Conservation (phyloP, 2,329 filamentous ascomycete genomes). For the Cercospora berteroae region DNA sequence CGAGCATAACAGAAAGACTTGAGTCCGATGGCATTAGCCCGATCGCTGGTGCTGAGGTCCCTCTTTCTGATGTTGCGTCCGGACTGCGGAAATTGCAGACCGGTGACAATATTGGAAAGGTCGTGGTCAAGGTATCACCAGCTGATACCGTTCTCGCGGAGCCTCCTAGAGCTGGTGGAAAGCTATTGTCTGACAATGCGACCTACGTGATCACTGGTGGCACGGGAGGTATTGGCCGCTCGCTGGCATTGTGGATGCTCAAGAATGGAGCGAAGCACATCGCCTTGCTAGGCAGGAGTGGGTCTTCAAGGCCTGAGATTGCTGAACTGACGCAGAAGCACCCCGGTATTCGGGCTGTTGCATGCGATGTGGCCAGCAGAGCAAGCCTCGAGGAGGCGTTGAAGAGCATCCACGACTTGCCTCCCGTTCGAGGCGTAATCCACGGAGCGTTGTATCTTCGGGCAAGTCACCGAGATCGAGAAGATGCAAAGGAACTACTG, state of each 20-base stretch:
- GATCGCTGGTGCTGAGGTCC: neutral
- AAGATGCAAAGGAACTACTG: neutral
- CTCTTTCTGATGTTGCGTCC: neutral
- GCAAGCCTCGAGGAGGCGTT: neutral
- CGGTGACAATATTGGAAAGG: constrained; percentile 12
- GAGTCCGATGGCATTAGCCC: neutral
- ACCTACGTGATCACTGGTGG: constrained; percentile 18
- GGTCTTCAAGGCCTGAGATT: neutral
- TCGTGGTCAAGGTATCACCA: constrained; percentile 1
- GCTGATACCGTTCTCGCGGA: neutral
- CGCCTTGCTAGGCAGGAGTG: constrained; percentile 8
- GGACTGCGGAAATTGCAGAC: constrained; percentile 10
- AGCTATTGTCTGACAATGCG: neutral
- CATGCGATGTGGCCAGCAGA: neutral
- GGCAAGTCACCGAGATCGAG: neutral
- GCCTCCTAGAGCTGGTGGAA: neutral
- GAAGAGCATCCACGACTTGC: neutral
- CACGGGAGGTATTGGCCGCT: constrained; percentile 14
- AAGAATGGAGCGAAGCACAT: constrained; percentile 14
- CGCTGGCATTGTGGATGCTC: constrained; percentile 13
- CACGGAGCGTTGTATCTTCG: neutral
- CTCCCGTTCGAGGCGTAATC: constrained; percentile 5
- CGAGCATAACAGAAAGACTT: neutral
- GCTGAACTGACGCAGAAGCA: neutral
- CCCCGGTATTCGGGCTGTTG: neutral